Percentiles rank a stretch among this genome's conserved stretches.
Conservation (phyloP, 2,329 filamentous ascomycete genomes). For the Aureobasidium sp. region DNA sequence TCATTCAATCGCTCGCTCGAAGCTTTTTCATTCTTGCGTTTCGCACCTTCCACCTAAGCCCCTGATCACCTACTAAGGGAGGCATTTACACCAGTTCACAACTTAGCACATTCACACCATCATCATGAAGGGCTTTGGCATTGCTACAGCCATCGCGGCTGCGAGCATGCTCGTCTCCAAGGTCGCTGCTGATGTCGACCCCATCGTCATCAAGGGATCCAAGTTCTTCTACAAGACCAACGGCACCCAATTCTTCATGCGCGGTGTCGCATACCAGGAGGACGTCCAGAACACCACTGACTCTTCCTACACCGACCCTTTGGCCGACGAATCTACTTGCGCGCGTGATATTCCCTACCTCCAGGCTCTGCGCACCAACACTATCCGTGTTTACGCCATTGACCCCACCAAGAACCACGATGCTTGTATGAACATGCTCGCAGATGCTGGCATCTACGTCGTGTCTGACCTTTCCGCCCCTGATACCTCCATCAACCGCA, state of each 20-base stretch:
- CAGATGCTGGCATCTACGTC: slow-evolving; percentile 87
- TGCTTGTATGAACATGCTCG: slow-evolving; percentile 75
- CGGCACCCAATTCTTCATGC: slow-evolving; percentile 76
- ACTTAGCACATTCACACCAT: neutral
- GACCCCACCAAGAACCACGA: slow-evolving; percentile 72
- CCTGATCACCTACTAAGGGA: neutral
- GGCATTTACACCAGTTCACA: neutral
- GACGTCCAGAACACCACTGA: slow-evolving; percentile 49
- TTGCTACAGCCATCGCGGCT: slow-evolving; percentile 42
- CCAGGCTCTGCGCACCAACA: slow-evolving; percentile 73
- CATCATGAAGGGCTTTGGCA: slow-evolving; percentile 29
- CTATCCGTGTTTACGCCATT: slow-evolving; percentile 91
- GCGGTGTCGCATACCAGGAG: slow-evolving; percentile 90
- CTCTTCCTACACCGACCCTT: slow-evolving; percentile 69
- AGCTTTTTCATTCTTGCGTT: slow-evolving; percentile 1
- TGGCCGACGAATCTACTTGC: slow-evolving; percentile 65
- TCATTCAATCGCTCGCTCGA: slow-evolving; percentile 9
- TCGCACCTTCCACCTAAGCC: slow-evolving; percentile 3
- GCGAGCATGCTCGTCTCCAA: slow-evolving; percentile 46
- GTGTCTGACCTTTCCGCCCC: slow-evolving; percentile 86
- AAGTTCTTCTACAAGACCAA: slow-evolving; percentile 89
- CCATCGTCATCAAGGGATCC: slow-evolving; percentile 67
- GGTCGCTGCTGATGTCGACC: slow-evolving; percentile 51
- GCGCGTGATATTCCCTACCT: slow-evolving; percentile 80
- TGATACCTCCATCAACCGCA: slow-evolving; percentile 73